These are phyloP conservation scores for Chalaropsis ovoidea DNA, from an alignment of 2,329 filamentous ascomycete species.

Conservation along the genomic window DNA sequence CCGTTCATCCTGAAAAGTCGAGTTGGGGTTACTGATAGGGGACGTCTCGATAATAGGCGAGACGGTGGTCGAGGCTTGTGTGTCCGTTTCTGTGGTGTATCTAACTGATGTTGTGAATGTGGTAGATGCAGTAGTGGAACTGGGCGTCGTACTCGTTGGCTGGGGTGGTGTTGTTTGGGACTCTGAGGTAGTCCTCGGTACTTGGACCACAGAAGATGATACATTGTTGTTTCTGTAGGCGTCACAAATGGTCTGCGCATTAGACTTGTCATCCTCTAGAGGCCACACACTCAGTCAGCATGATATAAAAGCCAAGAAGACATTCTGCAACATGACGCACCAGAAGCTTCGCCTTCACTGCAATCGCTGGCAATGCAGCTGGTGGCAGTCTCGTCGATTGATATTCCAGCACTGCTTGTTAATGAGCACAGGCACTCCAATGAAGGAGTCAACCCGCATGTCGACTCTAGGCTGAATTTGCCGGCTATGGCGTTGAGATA, in stretches of 20 bases:
- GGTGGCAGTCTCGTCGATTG: conserved; percentile 12
- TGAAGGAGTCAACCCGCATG: conserved; percentile 16
- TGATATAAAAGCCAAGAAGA: background rate
- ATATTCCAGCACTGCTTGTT: conserved; percentile 12
- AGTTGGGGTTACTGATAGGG: conserved; percentile 24
- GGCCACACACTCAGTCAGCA: background rate
- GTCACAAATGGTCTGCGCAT: conserved; percentile 13
- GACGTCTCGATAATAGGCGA: conserved; percentile 8
- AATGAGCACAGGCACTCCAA: conserved; percentile 20
- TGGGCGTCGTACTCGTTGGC: background rate
- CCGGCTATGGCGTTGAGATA: conserved; percentile 14
- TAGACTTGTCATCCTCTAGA: conserved; percentile 14
- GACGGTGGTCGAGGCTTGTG: conserved; percentile 8
- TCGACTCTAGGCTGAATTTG: conserved; percentile 11
- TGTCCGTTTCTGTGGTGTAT: conserved; percentile 14
- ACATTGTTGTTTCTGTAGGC: background rate
- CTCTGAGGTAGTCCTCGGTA: background rate
- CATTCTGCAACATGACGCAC: conserved; percentile 9
- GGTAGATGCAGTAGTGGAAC: conserved; percentile 17
- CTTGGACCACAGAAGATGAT: conserved; percentile 3
- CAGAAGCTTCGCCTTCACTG: conserved; percentile 4
- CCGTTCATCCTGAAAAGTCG: conserved; percentile 24
- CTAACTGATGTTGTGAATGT: conserved; percentile 18
- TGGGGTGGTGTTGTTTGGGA: background rate
- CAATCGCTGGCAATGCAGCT: conserved; percentile 21